Base-by-base conservation (phyloP, 1,284 basidiomycete genomes). In the Rhodotorula sp. region DNA sequence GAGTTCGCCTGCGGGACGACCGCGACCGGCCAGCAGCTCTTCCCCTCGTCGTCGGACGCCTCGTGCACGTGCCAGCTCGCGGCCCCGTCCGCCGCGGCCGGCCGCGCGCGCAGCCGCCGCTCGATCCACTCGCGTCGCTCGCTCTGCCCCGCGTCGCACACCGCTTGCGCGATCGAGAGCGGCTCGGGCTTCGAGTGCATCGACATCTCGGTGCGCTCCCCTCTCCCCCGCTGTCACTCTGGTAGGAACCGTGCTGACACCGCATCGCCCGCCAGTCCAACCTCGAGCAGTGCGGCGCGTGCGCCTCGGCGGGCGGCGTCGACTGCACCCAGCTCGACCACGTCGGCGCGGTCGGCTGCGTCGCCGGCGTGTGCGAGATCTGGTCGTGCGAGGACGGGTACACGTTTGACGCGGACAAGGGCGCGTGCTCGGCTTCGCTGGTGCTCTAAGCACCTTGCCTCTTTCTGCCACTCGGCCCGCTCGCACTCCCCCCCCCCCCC, bases 251-350 rank as follows among this genome's bases (percentile, higher is more conserved):
- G 17, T 8, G 29, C 32, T 56, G 15, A 21, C 36, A 25, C 0
- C 15, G 1, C 17, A 22, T 17, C 44, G 15, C 44, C 10, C 44
- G 9, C 19, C 58, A 66, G 63, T 32, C 61, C 50, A 69, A 68
- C 60, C 48, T 71, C 27, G 72, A 69, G 60, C 66, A 71, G 37
- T 74, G 69, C 62, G 72, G 72, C 36, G 76, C 46, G 36, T 67
- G 71, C 63, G 64, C 71, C 22, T 53, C 65, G 25, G 15, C 27
- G 1, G 61, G 65, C n/a, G 75, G 76, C 13, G 66, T 69, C n/a
- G 77, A 78, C 68, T 77, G 77, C 76, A 77, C 77, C 12, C 41
- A 64, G 4, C 44, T 78, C 61, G 32, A 48, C 13, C 68, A 69
- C 39, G 77, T 73, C 17, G 55, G n/a, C 7, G 66, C 72, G 21